phyloP scores from a whole-genome alignment of 2,329 filamentous ascomycete genomes.

The Colletotrichum sp. region DNA sequence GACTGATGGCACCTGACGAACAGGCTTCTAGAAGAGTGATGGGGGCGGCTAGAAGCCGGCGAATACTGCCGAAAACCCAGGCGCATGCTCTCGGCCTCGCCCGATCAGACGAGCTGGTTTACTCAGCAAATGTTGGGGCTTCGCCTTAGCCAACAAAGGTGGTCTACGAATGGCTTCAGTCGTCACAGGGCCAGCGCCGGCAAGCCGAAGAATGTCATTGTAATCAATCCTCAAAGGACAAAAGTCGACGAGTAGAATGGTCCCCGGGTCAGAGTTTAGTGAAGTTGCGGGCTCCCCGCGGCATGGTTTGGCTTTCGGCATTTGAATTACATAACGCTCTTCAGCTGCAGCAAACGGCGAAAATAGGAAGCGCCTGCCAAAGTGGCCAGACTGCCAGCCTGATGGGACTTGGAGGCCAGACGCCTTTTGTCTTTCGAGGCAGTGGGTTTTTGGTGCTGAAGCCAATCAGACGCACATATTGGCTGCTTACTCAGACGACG shows the following conservation, averaged over 20 bases:
- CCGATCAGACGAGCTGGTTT: background rate
- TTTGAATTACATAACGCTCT: conserved; percentile 15
- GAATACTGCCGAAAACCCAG: background rate
- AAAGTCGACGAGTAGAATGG: background rate
- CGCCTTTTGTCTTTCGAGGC: background rate
- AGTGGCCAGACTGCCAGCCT: conserved; percentile 5
- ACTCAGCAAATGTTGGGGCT: background rate
- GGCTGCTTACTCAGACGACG: conserved; percentile 18
- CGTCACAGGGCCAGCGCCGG: background rate
- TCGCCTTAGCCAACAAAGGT: background rate
- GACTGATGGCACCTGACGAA: background rate
- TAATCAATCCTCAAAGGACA: background rate
- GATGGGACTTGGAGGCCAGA: background rate
- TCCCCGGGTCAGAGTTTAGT: background rate
- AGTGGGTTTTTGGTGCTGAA: background rate
- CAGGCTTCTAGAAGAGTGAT: background rate
- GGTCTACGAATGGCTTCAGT: background rate
- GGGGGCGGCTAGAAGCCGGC: background rate
- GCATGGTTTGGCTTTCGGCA: conserved; percentile 3
- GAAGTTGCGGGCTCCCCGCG: background rate
- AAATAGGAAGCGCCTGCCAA: conserved; percentile 11
- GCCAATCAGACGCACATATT: background rate
- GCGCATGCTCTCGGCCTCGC: background rate
- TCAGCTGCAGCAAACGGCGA: conserved; percentile 17
- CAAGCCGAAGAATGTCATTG: background rate